Base-by-base conservation (phyloP, 805 yeast species). In the Saturnispora dispora region DNA sequence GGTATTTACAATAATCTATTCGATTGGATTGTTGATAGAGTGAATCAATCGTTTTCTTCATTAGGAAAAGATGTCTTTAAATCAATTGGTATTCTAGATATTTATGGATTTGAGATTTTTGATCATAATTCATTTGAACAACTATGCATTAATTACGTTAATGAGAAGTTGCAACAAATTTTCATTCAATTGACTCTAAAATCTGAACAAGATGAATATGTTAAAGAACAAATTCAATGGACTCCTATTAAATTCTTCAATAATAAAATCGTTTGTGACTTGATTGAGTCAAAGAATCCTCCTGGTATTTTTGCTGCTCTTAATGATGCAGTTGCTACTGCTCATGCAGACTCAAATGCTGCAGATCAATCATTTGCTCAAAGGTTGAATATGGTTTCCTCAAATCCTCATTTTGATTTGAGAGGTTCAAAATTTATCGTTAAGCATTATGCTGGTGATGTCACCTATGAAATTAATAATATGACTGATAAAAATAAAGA, bases 391-490 rank as follows among this genome's bases (percentile, higher is more conserved):
- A 76, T 87, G 81, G 86, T 93, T 53, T 73, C 89, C 6, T 68
- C 77, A 22, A 90, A 89, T 66, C 84, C 87, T 23, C 95, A 93
- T 66, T 89, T 93, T 64, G 96, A 90, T 61, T 78, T 86, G 60
- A 82, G 99, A 63, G 82, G 86, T 56, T 78, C 83, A 33, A 49
- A 93, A 66, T 93, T 93, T 59, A 72, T 93, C 51, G 81, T 93
- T 63, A 90, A 88, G 70, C 99, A 93, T 70, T 93, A 93, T 71
- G 99, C 99, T 22, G 99, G 99, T 64, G 99, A 93, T 71, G 99
- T 93, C 46, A 85, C 89, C 11, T 93, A 93, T 64, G 96, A 90
- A 56, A 82, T 90, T 49, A 71, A 75, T 30, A 85, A 86, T 6
- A 89, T 93, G 87, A 93, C 99, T 2, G 98, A 93, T 67, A 93